These are phyloP conservation scores for Phycomyces blakesleeanus DNA, from an alignment of 192 early-diverging fungal genomes.

Conservation along the genomic window DNA sequence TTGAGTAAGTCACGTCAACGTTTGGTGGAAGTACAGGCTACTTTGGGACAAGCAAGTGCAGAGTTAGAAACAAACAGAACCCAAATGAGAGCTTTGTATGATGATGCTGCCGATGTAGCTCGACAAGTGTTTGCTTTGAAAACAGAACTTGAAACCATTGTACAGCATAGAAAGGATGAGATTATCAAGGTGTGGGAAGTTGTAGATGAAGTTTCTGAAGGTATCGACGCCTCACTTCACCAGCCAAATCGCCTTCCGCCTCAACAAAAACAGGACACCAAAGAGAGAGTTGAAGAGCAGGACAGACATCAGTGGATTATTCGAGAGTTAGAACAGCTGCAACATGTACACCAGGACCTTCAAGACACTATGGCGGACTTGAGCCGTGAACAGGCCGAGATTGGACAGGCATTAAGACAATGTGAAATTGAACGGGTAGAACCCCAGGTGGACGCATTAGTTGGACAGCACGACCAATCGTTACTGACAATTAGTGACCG, in stretches of 20 bases:
- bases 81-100: slow-evolving; percentile 38
- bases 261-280: slow-evolving; percentile 5
- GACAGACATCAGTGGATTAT: slow-evolving; percentile 44
- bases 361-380: slow-evolving; percentile 43
- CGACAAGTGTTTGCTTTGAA: slow-evolving; percentile 40
- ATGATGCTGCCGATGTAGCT: slow-evolving; percentile 45
- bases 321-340: slow-evolving; percentile 46
- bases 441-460: slow-evolving; percentile 24
- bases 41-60: slow-evolving; percentile 35
- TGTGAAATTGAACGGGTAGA: slow-evolving; percentile 36
- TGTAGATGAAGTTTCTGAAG: slow-evolving; percentile 43
- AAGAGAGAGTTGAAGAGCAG: slow-evolving; percentile 22
- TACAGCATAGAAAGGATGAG: slow-evolving; percentile 46
- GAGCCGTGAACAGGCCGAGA: slow-evolving; percentile 42
- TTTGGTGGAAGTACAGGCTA: slow-evolving; percentile 37
- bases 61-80: slow-evolving; percentile 39
- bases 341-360: slow-evolving; percentile 37
- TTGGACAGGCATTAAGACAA: slow-evolving; percentile 37
- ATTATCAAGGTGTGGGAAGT: slow-evolving; percentile 53
- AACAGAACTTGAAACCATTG: slow-evolving; percentile 43
- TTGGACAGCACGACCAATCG: slow-evolving; percentile 33
- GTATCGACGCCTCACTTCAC: slow-evolving; percentile 10
- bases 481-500: slow-evolving; percentile 37
- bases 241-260: slow-evolving; percentile 21
- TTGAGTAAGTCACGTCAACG: slow-evolving; percentile 13